Conservation (phyloP, 345 rosid genomes). For the Nasturtium officinale region DNA sequence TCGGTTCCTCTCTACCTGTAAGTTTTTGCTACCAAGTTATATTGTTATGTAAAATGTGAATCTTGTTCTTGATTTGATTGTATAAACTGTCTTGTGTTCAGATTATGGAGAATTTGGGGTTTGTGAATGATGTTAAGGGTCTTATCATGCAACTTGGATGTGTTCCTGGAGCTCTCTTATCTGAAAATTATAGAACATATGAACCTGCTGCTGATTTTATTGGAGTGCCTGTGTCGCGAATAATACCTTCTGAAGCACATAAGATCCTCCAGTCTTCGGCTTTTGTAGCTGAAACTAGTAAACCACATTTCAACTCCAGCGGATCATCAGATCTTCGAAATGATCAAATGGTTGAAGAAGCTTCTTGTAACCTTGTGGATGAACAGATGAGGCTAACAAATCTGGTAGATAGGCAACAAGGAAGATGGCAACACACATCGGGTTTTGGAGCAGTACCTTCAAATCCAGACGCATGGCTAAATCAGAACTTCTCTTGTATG, state of each 20-base stretch:
- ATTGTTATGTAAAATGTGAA: neutral
- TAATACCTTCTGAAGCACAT: slow-evolving; percentile 41
- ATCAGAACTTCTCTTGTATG: slow-evolving; percentile 48
- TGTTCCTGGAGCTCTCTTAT: slow-evolving; percentile 70
- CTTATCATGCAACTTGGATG: slow-evolving; percentile 78
- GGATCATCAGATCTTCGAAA: slow-evolving; percentile 36
- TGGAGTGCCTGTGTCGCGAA: slow-evolving; percentile 54
- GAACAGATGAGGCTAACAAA: slow-evolving; percentile 29
- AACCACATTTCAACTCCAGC: slow-evolving; percentile 49
- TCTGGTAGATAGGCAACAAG: slow-evolving; percentile 24
- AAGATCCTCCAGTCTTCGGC: slow-evolving; percentile 44
- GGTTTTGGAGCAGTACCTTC: slow-evolving; percentile 33
- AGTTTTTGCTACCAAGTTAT: slow-evolving; percentile 39
- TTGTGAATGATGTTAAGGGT: slow-evolving; percentile 73
- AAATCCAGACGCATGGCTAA: slow-evolving; percentile 53
- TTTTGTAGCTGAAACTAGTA: slow-evolving; percentile 44
- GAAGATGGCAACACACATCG: slow-evolving; percentile 32
- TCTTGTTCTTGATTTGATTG: slow-evolving; percentile 6
- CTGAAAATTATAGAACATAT: slow-evolving; percentile 50
- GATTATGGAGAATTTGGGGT: slow-evolving; percentile 82
- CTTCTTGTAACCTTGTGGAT: slow-evolving; percentile 21
- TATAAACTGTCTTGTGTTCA: slow-evolving; percentile 43
- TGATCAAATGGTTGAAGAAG: slow-evolving; percentile 29
- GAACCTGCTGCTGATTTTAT: slow-evolving; percentile 49
- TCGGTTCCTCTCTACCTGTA: slow-evolving; percentile 80